Base-by-base conservation (phyloP, 495 filamentous ascomycete genomes). In the Penicillium antarcticum region DNA sequence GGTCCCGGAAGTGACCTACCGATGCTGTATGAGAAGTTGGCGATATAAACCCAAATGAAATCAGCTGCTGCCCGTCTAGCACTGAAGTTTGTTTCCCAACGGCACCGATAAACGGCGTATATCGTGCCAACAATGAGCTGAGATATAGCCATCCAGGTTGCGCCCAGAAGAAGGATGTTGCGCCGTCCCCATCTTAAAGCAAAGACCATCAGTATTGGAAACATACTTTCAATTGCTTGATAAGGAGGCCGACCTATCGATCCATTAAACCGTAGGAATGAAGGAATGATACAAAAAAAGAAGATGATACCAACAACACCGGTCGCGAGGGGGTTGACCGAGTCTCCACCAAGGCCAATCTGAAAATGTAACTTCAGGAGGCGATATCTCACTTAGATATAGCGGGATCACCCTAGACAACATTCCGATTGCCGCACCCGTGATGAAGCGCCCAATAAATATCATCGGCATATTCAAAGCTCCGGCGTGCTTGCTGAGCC, bases 31-130 rank as follows among this genome's bases (percentile, higher is more conserved):
- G 80, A 81, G 57, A 86, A 87, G 67, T 81, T 85, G 6, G 76
- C 77, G 10, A 80, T 83, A 75, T 80, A 86, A 59, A 85, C 82
- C 72, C 83, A 83, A 67, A 84, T 80, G 14, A 85, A 74, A 8
- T 81, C 81, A 0, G 75, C 76, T 32, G 81, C 80, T 16, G 78
- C 79, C 35, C 71, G 77, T 7, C 70, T 59, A 2, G 65, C 63
- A 19, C 80, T 60, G 14, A 58, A 54, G 7, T 45, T 51, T 29
- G n/a, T 31, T 12, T 43, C 41, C 41, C 41, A 43, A 6, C 24
- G 12, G 26, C 9, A 2, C 8, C 26, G 26, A 14, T 42, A 66
- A n/a, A 80, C 64, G 39, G 88, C 85, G 24, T 88, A 71, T 72
- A 52, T 31, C 0, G 42, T 51, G 16, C 83, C 84, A 47, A 88